Evolutionary conservation across 2,329 filamentous ascomycete genomes (phyloP), one percentile per base, ranked within the genome.

Genomic region (Sporothrix pallida): DNA sequence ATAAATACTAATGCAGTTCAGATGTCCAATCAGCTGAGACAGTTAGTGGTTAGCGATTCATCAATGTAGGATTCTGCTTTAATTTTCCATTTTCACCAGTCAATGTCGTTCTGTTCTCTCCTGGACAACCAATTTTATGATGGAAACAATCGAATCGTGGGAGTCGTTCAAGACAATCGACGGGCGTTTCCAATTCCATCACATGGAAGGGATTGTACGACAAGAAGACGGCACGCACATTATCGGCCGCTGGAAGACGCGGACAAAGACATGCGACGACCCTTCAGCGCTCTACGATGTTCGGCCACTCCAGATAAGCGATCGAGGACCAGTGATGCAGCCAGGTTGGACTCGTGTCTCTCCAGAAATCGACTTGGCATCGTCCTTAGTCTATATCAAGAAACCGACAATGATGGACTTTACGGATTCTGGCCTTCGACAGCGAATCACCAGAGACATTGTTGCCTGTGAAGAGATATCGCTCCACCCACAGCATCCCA

Each of bases 111-210:
- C 31, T 37, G 31, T 37, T 37, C 31, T 37, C 31, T 37, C 7
- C 3, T 37, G 4, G 31, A n/a, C 50, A 52, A 52, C 6, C 8
- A 52, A 15, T 52, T 1, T 52, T 13, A 31, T 1, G 26, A 62
- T n/a, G 26, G 58, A 62, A 9, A 62, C 58, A n/a, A 17, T 60
- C 23, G 12, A 60, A 17, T 20, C 56, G 13, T 37, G 56, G 56
- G 56, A 60, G 15, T 3, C 56, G 12, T 60, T 60, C 56, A 60
- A 60, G 13, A 60, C 56, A 13, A 60, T 60, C 6, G 56, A 60
- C 15, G 56, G 56, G 3, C 23, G 26, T 23, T 37, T 60, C 10
- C 56, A 37, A 26, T 31, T 60, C 3, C 13, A 17, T 13, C 6
- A 15, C 56, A 60, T 37, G 56, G 23, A 60, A 17, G 56, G 56